Base-by-base conservation (phyloP, 352 stramenopile genomes). In the Albugo candida region DNA sequence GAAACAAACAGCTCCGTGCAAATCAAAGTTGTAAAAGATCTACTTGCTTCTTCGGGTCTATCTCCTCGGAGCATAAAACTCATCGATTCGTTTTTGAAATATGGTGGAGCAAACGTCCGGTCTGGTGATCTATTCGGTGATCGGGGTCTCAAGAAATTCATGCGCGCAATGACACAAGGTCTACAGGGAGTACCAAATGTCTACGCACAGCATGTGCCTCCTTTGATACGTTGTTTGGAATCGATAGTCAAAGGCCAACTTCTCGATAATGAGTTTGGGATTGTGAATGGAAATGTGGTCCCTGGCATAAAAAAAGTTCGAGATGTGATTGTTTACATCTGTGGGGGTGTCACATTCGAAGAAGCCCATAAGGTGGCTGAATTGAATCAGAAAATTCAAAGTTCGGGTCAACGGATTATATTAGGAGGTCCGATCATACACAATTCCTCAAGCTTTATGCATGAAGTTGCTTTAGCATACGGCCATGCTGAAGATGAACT, bases 311-410 rank as follows among this genome's bases (percentile, higher is more conserved):
- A 97, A 53, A 97, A 92, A 2, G 72, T 99, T 24, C 64, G 81
- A 48, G 86, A 98, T 58, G 81, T 99, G 24, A 89, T 99, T 52
- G 83, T 99, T 42, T 99, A 97, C 61, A 95, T 99, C 65, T 91
- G 96, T 13, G 95, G 95, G 48, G 95, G 95, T 50, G 85, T 88
- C 21, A 99, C 96, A 10, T 99, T 97, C 59, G 96, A 99, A 63
- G 96, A 99, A 69, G 91, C 93, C n/a, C 93, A 81, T 47, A 97
- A 97, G 55, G 83, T 99, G 39, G 87, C 73, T 18, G 85, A 98
- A 58, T 83, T 99, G 47, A 99, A 99, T 61, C 61, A 86, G 56
- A 83, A 83, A 48, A 58, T 80, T 19, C 70, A 64, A 2, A 70
- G 78, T 56, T 71, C 64, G 36, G 85, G 81, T 42, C 67, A 84